Evolutionary conservation across 1,284 basidiomycete species (phyloP).

Genomic region (Cystobasidium pallidum): DNA sequence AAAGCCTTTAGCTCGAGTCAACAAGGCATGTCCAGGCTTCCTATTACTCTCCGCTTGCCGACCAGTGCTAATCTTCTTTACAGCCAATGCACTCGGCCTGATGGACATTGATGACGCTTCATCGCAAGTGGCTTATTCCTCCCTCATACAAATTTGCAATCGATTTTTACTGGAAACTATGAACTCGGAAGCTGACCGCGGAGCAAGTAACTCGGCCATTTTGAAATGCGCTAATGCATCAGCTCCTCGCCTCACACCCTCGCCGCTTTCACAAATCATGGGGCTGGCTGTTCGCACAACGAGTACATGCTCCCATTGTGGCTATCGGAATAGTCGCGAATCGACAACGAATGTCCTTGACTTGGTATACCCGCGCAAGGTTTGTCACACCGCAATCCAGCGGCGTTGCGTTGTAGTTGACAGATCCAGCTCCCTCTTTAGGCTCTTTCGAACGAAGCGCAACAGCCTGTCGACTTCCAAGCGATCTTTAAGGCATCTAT

Average conservation of each 20-base stretch:
- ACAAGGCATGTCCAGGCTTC: constrained; percentile 65
- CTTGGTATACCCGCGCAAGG: constrained; percentile 81
- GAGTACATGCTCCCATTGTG: constrained; percentile 76
- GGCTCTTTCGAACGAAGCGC: constrained; percentile 63
- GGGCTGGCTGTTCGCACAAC: constrained; percentile 75
- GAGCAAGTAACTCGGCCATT: constrained; percentile 20
- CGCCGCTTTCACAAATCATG: constrained; percentile 77
- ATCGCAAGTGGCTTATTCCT: constrained; percentile 70
- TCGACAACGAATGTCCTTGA: constrained; percentile 81
- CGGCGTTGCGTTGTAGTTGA: constrained; percentile 2
- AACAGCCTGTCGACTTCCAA: constrained; percentile 65
- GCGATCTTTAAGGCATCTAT: constrained; percentile 76
- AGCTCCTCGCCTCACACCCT: constrained; percentile 54
- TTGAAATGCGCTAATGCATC: constrained; percentile 1
- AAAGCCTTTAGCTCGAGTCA: constrained; percentile 77
- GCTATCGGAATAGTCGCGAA: constrained; percentile 70
- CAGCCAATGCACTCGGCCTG: constrained; percentile 79
- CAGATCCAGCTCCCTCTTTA: constrained; percentile 44
- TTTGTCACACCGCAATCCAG: constrained; percentile 54
- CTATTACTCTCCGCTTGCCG: neutral
- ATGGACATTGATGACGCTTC: constrained; percentile 82
- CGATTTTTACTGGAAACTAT: constrained; percentile 86
- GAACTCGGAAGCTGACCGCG: constrained; percentile 62
- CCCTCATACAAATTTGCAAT: constrained; percentile 92
- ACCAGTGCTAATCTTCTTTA: constrained; percentile 60